These are phyloP conservation scores for Suhomyces chickasaworum DNA, from an alignment of 1,139 yeast species.

Conservation along the genomic window DNA sequence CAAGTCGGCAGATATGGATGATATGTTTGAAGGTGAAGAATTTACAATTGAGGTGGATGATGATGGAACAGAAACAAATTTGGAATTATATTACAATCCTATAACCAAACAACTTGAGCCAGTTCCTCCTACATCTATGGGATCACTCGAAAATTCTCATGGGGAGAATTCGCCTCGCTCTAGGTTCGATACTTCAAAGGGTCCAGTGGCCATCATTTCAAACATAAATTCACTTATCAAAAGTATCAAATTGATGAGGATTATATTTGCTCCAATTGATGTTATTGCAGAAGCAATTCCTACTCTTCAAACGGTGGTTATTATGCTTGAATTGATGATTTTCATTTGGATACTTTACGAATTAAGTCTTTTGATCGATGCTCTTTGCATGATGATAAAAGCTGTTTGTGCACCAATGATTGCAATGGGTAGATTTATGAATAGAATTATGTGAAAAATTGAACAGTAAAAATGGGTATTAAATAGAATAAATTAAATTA, in stretches of 20 bases:
- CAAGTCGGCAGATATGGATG: conserved; percentile 4
- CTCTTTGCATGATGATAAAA: conserved; percentile 49
- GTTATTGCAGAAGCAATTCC: conserved; percentile 44
- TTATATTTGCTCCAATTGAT: conserved; percentile 48
- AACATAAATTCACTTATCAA: conserved; percentile 40
- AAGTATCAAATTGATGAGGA: conserved; percentile 38
- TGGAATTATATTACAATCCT: conserved; percentile 39
- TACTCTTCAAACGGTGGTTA: conserved; percentile 41
- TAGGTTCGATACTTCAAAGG: conserved; percentile 4
- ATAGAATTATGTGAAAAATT: conserved; percentile 34
- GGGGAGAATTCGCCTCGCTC: neutral
- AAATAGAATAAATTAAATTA: neutral
- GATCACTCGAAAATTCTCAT: conserved; percentile 12
- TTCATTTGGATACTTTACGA: conserved; percentile 49
- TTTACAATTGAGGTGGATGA: conserved; percentile 38
- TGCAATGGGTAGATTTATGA: conserved; percentile 49
- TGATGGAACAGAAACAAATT: conserved; percentile 26
- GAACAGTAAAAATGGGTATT: neutral
- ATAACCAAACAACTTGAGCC: conserved; percentile 36
- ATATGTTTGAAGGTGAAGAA: conserved; percentile 21
- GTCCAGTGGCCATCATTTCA: conserved; percentile 19
- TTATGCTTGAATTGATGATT: conserved; percentile 39
- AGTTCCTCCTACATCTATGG: conserved; percentile 35
- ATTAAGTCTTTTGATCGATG: conserved; percentile 46
- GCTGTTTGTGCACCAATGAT: conserved; percentile 54